Evolutionary conservation across 129 eudicot species (phyloP).

Genomic region (Artemisia tridentata): DNA sequence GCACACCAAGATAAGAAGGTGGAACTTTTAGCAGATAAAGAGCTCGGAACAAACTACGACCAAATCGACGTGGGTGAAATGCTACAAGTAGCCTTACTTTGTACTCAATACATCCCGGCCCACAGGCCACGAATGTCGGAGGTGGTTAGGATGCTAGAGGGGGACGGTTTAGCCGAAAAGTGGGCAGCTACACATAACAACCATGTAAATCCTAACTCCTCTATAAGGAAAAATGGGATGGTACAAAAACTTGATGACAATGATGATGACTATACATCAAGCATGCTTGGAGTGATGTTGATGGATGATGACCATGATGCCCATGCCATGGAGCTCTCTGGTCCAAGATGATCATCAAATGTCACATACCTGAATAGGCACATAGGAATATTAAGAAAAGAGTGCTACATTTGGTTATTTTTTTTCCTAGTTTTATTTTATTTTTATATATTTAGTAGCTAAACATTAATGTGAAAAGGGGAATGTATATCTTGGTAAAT

Average conservation of each 20-base stretch:
- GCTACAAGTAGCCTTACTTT: conserved; percentile 83
- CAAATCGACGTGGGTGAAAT: conserved; percentile 78
- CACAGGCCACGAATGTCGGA: conserved; percentile 92
- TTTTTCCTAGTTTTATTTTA: conserved; percentile 1
- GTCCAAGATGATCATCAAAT: conserved; percentile 69
- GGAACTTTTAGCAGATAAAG: conserved; percentile 64
- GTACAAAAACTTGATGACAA: conserved; percentile 43
- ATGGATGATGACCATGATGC: conserved; percentile 79
- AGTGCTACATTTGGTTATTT: conserved; percentile 20
- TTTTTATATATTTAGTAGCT: conserved; percentile 6
- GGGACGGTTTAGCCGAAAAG: conserved; percentile 92
- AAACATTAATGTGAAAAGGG: conserved; percentile 11
- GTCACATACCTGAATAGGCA: conserved; percentile 27
- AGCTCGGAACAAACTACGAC: conserved; percentile 66
- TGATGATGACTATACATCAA: conserved; percentile 63
- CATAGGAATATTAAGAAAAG: conserved; percentile 26
- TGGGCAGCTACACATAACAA: conserved; percentile 84
- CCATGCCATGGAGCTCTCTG: conserved; percentile 91
- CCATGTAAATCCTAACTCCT: conserved; percentile 37
- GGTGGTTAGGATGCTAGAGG: conserved; percentile 90
- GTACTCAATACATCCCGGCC: conserved; percentile 79
- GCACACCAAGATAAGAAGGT: conserved; percentile 74
- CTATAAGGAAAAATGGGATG: conserved; percentile 25
- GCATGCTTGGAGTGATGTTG: conserved; percentile 73
- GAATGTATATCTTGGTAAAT: conserved; percentile 38